Conservation (phyloP, 306 rosid genomes). For the Sicyos edulis region DNA sequence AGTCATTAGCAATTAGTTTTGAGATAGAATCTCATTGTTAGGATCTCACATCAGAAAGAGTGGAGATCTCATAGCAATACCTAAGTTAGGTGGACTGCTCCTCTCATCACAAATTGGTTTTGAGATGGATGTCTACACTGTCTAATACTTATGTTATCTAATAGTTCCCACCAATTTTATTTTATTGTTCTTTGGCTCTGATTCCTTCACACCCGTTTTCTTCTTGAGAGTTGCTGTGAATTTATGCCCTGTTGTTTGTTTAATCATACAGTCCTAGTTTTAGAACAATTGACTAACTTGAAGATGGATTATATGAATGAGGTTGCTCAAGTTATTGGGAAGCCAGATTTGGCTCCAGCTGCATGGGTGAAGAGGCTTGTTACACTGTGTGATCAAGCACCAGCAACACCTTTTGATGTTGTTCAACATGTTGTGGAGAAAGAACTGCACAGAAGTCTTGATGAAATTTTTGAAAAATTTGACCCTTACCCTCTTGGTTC, state of each 20-base stretch:
- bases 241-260: background rate
- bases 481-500: constrained; percentile 80
- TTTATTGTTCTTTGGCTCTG: background rate
- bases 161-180: background rate
- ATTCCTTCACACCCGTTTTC: background rate
- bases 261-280: background rate
- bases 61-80: too few species aligned
- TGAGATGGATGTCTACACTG: too few species aligned
- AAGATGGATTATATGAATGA: constrained; percentile 24
- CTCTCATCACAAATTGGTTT: too few species aligned
- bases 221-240: background rate
- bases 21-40: too few species aligned
- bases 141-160: too few species aligned
- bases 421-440: constrained; percentile 61
- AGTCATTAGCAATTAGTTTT: too few species aligned
- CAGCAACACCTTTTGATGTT: constrained; percentile 61
- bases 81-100: too few species aligned
- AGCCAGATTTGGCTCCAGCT: constrained; percentile 97
- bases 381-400: constrained; percentile 82
- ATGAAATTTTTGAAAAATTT: constrained; percentile 62
- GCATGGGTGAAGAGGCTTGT: constrained; percentile 95
- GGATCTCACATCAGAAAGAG: too few species aligned
- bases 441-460: constrained; percentile 55
- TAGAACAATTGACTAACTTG: constrained; percentile 12
- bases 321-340: constrained; percentile 96